phyloP scores from a whole-genome alignment of 805 yeast genomes.

The Wickerhamiella shivajii region DNA sequence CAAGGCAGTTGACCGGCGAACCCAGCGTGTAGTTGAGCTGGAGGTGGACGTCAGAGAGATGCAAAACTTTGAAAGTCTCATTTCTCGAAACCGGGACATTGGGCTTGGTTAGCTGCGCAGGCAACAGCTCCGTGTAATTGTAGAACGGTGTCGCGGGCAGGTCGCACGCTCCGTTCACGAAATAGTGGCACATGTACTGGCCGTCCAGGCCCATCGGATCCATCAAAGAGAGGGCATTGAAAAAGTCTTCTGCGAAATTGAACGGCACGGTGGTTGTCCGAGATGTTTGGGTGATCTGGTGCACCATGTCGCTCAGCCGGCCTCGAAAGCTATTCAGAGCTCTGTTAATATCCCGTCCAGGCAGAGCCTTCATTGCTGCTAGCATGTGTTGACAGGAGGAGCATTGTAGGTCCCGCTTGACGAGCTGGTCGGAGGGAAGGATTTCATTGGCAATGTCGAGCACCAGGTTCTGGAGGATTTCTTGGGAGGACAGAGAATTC shows the following conservation, averaged over 20 bases:
- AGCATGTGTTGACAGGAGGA: conserved; percentile 5
- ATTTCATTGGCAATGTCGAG: conserved; percentile 3
- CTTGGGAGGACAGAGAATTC: neutral
- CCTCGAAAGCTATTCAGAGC: too few relatives aligned
- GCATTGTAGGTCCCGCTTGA: conserved; percentile 6
- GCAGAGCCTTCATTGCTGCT: conserved; percentile 3
- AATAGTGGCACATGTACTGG: conserved; percentile 44
- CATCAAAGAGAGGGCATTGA: conserved; percentile 36
- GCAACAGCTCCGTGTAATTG: conserved; percentile 33
- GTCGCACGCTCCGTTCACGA: conserved; percentile 35
- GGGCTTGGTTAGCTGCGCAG: conserved; percentile 27
- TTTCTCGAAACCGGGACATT: conserved; percentile 13
- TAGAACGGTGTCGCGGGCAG: conserved; percentile 40
- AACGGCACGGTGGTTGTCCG: conserved; percentile 9
- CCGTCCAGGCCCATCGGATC: conserved; percentile 42
- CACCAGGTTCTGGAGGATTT: neutral
- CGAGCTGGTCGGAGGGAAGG: neutral
- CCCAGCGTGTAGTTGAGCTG: conserved; percentile 35
- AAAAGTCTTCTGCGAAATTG: conserved; percentile 29
- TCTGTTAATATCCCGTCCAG: too few relatives aligned
- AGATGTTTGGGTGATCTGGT: too few relatives aligned
- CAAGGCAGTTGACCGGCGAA: conserved; percentile 31
- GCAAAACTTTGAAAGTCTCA: conserved; percentile 44
- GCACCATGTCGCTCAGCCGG: too few relatives aligned
- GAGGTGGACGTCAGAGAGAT: conserved; percentile 51